phyloP scores from a whole-genome alignment of 495 filamentous ascomycete species.

The Hypoxylon lienhwacheense region DNA sequence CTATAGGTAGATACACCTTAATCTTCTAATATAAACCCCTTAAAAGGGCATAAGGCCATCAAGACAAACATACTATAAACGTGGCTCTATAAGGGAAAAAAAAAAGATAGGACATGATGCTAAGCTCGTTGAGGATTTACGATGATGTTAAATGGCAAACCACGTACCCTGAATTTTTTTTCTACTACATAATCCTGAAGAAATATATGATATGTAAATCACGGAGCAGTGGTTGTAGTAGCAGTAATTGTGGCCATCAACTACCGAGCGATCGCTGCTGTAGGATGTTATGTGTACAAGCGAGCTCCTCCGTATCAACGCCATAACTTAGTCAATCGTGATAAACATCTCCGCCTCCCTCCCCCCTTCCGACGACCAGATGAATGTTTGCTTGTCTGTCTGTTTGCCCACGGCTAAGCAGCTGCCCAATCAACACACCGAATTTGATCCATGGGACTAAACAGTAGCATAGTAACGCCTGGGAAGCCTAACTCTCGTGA shows the following conservation, averaged over 20 bases:
- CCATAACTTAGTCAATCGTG: slow-evolving; percentile 22
- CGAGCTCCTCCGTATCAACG: slow-evolving; percentile 20
- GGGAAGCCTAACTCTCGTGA: slow-evolving; percentile 2
- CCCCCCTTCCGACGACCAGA: not conserved
- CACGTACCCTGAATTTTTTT: not conserved
- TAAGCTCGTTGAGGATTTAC: not conserved
- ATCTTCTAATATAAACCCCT: no score
- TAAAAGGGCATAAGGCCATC: no score
- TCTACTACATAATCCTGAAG: not conserved
- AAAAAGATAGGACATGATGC: no score
- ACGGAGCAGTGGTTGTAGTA: not conserved
- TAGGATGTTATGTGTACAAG: slow-evolving; percentile 14
- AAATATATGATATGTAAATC: slow-evolving; percentile 4
- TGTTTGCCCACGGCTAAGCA: no score
- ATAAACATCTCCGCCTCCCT: slow-evolving; percentile 12
- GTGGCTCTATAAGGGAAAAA: no score
- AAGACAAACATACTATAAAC: no score
- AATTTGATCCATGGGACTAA: no score
- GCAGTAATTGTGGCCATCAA: not conserved
- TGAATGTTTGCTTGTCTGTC: no score
- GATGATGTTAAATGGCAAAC: not conserved
- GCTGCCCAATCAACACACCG: no score
- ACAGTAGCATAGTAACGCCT: not conserved
- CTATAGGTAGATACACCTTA: no score
- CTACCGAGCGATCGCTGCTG: slow-evolving; percentile 8